These are phyloP conservation scores for Penicillium waksmanii DNA, from an alignment of 495 filamentous ascomycete genomes.

Conservation along the genomic window DNA sequence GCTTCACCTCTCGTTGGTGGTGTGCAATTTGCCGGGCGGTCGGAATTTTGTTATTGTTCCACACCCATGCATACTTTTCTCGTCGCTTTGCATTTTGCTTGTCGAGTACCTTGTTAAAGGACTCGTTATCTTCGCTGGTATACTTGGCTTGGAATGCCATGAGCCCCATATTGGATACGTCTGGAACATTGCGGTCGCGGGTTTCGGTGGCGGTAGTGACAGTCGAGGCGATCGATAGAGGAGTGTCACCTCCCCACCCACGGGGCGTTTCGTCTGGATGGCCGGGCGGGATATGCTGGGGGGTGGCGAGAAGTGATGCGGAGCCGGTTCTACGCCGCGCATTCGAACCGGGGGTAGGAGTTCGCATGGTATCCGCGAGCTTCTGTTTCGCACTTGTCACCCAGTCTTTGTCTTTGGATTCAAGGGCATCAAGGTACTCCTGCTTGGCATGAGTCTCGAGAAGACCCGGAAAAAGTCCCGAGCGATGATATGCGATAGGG, in stretches of 20 bases:
- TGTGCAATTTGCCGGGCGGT: conserved; percentile 84
- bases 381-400: conserved; percentile 76
- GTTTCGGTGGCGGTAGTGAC: conserved; percentile 30
- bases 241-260: conserved; percentile 66
- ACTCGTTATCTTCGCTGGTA: conserved; percentile 96
- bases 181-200: conserved; percentile 56
- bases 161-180: conserved; percentile 77
- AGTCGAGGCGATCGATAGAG: conserved; percentile 58
- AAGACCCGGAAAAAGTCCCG: conserved; percentile 94
- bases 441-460: conserved; percentile 83
- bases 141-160: conserved; percentile 87
- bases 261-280: conserved; percentile 54
- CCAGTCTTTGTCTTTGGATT: conserved; percentile 82
- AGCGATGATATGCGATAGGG: conserved; percentile 90
- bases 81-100: conserved; percentile 83
- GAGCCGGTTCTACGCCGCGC: conserved; percentile 38
- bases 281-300: conserved; percentile 40
- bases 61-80: conserved; percentile 86
- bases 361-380: conserved; percentile 76
- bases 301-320: conserved; percentile 27
- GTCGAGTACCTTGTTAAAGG: conserved; percentile 89
- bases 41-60: conserved; percentile 85
- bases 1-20: conserved; percentile 65
- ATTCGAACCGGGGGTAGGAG: conserved; percentile 61
- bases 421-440: conserved; percentile 89